Percentiles rank a stretch among this genome's conserved stretches.
These are phyloP conservation scores for Hypoxylon crocopeplum DNA, from an alignment of 495 filamentous ascomycete genomes.

Conservation along the genomic window DNA sequence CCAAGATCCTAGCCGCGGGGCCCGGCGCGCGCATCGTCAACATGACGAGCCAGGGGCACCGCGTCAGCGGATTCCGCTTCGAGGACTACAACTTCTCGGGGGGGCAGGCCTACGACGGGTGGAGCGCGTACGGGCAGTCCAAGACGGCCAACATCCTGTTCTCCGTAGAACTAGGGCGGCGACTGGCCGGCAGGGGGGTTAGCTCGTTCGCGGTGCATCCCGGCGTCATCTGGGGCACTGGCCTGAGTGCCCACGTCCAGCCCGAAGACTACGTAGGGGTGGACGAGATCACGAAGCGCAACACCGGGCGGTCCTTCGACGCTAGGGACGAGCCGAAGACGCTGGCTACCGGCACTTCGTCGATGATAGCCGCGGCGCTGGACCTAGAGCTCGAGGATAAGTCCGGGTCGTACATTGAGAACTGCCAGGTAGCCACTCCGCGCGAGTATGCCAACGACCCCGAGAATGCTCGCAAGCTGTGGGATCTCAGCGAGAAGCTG, in stretches of 20 bases:
- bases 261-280: slow-evolving; percentile 24
- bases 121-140: slow-evolving; percentile 60
- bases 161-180: slow-evolving; percentile 53
- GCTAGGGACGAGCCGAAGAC: no score
- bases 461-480: slow-evolving; percentile 42
- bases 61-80: slow-evolving; percentile 50
- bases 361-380: slow-evolving; percentile 31
- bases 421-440: slow-evolving; percentile 38
- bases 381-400: slow-evolving; percentile 27
- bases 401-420: background rate
- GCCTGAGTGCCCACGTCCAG: slow-evolving; percentile 32
- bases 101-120: slow-evolving; percentile 48
- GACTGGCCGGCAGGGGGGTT: slow-evolving; percentile 41
- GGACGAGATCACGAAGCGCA: slow-evolving; percentile 40
- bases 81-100: slow-evolving; percentile 58
- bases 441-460: background rate
- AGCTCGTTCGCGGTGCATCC: slow-evolving; percentile 51
- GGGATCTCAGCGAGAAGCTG: no score
- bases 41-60: slow-evolving; percentile 51
- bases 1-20: slow-evolving; percentile 47
- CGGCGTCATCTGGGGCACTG: slow-evolving; percentile 45
- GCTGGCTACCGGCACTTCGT: slow-evolving; percentile 5
- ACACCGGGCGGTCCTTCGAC: slow-evolving; percentile 35
- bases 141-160: slow-evolving; percentile 69
- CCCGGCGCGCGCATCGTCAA: slow-evolving; percentile 46